A percentile compares a stretch with the other conserved stretches of the same genome.
These are phyloP conservation scores for Canavalia ensiformis DNA, from an alignment of 306 rosid species.

Conservation along the genomic window DNA sequence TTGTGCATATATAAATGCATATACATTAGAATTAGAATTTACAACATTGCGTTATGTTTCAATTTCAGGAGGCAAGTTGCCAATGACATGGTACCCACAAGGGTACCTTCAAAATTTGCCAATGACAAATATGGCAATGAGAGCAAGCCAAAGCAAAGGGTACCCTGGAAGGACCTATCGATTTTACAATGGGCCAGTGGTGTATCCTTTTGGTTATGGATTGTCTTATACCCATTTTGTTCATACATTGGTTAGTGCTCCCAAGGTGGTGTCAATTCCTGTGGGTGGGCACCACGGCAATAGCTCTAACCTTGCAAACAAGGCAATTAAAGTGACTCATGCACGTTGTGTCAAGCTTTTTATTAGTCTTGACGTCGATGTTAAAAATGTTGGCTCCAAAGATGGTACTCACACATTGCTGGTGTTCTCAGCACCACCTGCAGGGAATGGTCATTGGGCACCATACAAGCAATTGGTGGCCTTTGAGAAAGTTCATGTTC, in stretches of 20 bases:
- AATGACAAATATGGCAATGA: slow-evolving; percentile 86
- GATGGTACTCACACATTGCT: slow-evolving; percentile 78
- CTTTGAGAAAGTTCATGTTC: slow-evolving; percentile 70
- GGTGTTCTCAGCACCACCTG: slow-evolving; percentile 74
- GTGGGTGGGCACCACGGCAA: slow-evolving; percentile 63
- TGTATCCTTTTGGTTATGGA: slow-evolving; percentile 84
- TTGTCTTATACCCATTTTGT: slow-evolving; percentile 69
- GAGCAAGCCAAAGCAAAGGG: slow-evolving; percentile 54
- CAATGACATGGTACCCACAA: slow-evolving; percentile 91
- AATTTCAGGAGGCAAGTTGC: slow-evolving; percentile 75
- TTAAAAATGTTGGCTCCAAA: slow-evolving; percentile 68
- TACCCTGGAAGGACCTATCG: slow-evolving; percentile 89
- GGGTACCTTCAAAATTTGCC: slow-evolving; percentile 66
- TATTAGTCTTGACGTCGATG: slow-evolving; percentile 61
- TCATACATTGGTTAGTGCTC: slow-evolving; percentile 62
- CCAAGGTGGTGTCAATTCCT: slow-evolving; percentile 58
- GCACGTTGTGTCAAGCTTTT: slow-evolving; percentile 71
- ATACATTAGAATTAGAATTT: background rate
- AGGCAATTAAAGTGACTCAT: slow-evolving; percentile 80
- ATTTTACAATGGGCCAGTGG: slow-evolving; percentile 79
- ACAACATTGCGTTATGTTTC: background rate
- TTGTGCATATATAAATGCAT: too few relatives aligned
- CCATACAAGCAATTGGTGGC: slow-evolving; percentile 75
- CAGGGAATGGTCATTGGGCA: slow-evolving; percentile 61
- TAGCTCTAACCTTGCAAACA: slow-evolving; percentile 49